Conservation (phyloP, 2,329 filamentous ascomycete genomes). For the Fusarium nygamai region DNA sequence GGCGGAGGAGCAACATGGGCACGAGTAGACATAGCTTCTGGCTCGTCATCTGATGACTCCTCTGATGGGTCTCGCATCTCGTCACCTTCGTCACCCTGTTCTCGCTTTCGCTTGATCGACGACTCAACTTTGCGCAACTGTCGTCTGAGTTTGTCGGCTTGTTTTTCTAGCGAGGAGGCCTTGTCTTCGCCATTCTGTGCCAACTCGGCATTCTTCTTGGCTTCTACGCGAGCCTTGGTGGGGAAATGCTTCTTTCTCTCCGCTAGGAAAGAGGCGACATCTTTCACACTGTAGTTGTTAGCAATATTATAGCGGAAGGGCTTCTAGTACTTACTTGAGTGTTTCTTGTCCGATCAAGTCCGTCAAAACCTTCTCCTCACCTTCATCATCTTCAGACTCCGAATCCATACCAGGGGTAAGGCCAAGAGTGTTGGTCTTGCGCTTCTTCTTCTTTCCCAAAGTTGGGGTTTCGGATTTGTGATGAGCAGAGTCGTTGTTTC, state of each 20-base stretch:
- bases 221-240: conserved; percentile 75
- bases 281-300: conserved; percentile 62
- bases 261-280: conserved; percentile 82
- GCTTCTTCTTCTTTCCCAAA: conserved; percentile 74
- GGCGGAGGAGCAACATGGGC: conserved; percentile 45
- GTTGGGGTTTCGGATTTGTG: conserved; percentile 55
- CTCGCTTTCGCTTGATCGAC: conserved; percentile 74
- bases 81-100: conserved; percentile 73
- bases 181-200: conserved; percentile 66
- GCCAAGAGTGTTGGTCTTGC: conserved; percentile 76
- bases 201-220: conserved; percentile 65
- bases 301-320: not conserved
- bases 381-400: conserved; percentile 72
- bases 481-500: conserved; percentile 44
- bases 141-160: conserved; percentile 70
- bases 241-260: conserved; percentile 85
- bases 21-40: conserved; percentile 66
- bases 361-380: conserved; percentile 74
- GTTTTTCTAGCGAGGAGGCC: conserved; percentile 66
- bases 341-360: conserved; percentile 66
- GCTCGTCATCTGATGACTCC: conserved; percentile 66
- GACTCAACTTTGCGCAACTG: conserved; percentile 77
- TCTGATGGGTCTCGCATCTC: conserved; percentile 68
- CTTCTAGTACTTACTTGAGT: conserved; percentile 58
- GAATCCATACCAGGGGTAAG: conserved; percentile 73